phyloP scores from a whole-genome alignment of 2,329 filamentous ascomycete genomes.

The Fusarium begoniae region DNA sequence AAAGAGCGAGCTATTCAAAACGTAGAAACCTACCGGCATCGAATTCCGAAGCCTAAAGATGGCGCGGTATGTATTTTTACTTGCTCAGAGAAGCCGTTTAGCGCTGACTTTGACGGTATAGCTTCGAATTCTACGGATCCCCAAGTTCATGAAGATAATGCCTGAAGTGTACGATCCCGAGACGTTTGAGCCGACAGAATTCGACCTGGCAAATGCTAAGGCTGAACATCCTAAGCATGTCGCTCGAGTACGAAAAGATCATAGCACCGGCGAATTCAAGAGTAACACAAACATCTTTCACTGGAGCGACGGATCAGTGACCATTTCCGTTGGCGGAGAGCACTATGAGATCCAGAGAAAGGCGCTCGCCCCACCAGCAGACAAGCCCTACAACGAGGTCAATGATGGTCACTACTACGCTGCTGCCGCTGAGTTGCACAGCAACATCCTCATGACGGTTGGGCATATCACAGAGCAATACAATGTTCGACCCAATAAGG shows the following conservation, averaged over 20 bases:
- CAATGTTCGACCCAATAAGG: conserved; percentile 72
- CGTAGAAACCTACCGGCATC: conserved; percentile 73
- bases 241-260: conserved; percentile 74
- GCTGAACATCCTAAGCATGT: conserved; percentile 69
- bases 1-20: conserved; percentile 69
- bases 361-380: conserved; percentile 68
- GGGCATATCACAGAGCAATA: conserved; percentile 81
- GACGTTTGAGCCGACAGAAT: conserved; percentile 69
- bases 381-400: conserved; percentile 70
- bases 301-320: conserved; percentile 83
- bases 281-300: conserved; percentile 79
- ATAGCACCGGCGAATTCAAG: conserved; percentile 71
- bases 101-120: conserved; percentile 46
- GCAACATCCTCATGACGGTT: conserved; percentile 75
- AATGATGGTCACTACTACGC: conserved; percentile 82
- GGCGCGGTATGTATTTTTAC: conserved; percentile 64
- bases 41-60: conserved; percentile 75
- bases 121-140: conserved; percentile 76
- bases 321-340: conserved; percentile 76
- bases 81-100: background rate
- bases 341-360: conserved; percentile 81
- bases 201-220: conserved; percentile 62
- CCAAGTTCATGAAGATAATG: conserved; percentile 75
- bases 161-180: conserved; percentile 73
- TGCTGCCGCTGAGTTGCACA: conserved; percentile 74